Evolutionary conservation across 441 rosid genomes (phyloP), one percentile per base, ranked within the genome.

Genomic region (Pelargonium citronellum): DNA sequence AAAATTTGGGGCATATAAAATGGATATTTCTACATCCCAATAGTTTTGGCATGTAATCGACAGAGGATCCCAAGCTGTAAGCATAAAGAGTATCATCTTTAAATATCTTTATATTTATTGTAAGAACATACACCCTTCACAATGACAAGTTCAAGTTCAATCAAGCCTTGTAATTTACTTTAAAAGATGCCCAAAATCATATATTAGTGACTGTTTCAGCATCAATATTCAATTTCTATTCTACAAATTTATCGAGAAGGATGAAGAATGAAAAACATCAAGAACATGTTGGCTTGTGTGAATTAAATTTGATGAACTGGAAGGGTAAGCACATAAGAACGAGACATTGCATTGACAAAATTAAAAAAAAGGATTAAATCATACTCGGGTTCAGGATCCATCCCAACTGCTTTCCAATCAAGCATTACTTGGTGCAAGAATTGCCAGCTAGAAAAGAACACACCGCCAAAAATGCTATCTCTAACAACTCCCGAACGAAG

Each of bases 391-490:
- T 58, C 46, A 79, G 97, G 96, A 83, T 85, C 73, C 96, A 91
- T 91, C 49, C 89, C 89, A 3, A 81, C 94, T 0, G 94, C 97
- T 81, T 87, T 94, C 99, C 99, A 90, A 70, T 84, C 75, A n/a
- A 86, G 81, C 92, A 90, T 84, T 57, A 83, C 86, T 72, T 51
- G 84, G 43, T 87, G 94, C 62, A 89, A 75, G 80, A 86, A 89
- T 72, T 94, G 91, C 98, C 98, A 94, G 61, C 89, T 81, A 9
- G 92, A 81, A 73, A 94, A 91, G 83, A 94, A 94, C 13, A 88
- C 71, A 51, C 97, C 97, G 63, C 92, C 88, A 72, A 84, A 91
- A 66, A 85, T 15, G 68, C 89, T 82, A 82, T 94, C 97, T 67
- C 98, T 86, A 53, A 79, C 78, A 70, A 91, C 66, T 70, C 98